Conservation (phyloP, 2,329 filamentous ascomycete genomes). For the Trichoderma afroharzianum region DNA sequence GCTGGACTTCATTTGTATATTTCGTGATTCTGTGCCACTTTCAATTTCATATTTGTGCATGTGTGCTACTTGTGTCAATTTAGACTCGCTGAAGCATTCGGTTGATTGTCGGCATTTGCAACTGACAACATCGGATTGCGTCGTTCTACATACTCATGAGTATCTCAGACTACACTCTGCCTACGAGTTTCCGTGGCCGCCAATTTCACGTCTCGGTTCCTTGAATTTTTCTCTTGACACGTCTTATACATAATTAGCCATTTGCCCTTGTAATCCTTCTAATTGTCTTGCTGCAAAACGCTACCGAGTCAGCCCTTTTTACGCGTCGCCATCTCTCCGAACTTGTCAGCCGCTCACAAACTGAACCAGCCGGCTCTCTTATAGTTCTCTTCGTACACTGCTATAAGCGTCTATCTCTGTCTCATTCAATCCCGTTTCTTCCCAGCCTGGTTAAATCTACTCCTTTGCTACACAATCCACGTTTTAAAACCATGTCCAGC, state of each 20-base stretch:
- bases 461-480: not conserved
- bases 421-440: not conserved
- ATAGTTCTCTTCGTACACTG: not conserved
- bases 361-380: not conserved
- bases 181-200: not conserved
- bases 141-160: not conserved
- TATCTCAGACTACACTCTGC: not conserved
- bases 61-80: not conserved
- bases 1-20: slow-evolving; percentile 5
- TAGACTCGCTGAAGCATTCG: not conserved
- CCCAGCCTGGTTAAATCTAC: not conserved
- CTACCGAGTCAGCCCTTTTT: too few species aligned
- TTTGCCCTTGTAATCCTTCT: not conserved
- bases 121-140: not conserved
- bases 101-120: slow-evolving; percentile 4
- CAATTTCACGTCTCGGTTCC: not conserved
- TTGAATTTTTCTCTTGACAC: not conserved
- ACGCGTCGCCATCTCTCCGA: not conserved
- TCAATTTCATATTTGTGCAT: not conserved
- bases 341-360: not conserved
- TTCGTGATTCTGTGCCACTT: not conserved
- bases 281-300: not conserved
- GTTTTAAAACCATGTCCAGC: slow-evolving; percentile 48
- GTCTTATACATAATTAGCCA: not conserved
- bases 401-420: not conserved